Base-by-base conservation (phyloP, 441 rosid genomes). In the Iberis amara region DNA sequence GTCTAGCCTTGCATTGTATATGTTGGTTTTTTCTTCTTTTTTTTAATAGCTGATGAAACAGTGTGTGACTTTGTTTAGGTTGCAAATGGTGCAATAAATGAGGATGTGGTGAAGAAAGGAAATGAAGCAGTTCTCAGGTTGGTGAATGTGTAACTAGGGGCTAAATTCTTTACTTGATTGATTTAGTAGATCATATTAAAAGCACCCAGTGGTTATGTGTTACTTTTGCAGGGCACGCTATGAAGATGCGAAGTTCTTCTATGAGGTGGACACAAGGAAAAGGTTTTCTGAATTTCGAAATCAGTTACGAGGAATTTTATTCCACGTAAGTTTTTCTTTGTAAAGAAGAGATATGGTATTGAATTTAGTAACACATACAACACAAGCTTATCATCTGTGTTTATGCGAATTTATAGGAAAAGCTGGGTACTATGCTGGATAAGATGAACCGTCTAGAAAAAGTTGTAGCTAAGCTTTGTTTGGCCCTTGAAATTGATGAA, bases 121-220 rank as follows among this genome's bases (percentile, higher is more conserved):
- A 91, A 88, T 75, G 98, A 91, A 78, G 98, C 98, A 66, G 96
- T 91, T 45, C 94, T 91, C 74, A 91, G 98, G 98, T 91, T 69
- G 31, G n/a, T n/a, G 42, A 50, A 55, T 54, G 41, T 56, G 39
- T 58, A 41, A 59, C 53, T 32, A 41, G 45, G 57, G 14, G 42
- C 59, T 61, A 44, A 54, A 40, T 47, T 59, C 24, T 11, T 23
- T 43, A 57, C 13, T 61, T 43, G 32, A 36, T 48, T 30, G 39
- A 54, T 61, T 13, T 21, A 36, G 11, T 52, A 13, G 23, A 52
- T 39, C 55, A 21, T 62, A 10, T 46, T 60, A 31, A 43, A 28
- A 64, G 50, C 52, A 31, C 15, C 13, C 43, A 48, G 24, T 27
- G 65, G 43, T 56, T 53, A 42, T 30, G 18, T 51, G 21, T 47